These are phyloP conservation scores for Trichoderma asperelloides DNA, from an alignment of 495 filamentous ascomycete species.

Conservation along the genomic window DNA sequence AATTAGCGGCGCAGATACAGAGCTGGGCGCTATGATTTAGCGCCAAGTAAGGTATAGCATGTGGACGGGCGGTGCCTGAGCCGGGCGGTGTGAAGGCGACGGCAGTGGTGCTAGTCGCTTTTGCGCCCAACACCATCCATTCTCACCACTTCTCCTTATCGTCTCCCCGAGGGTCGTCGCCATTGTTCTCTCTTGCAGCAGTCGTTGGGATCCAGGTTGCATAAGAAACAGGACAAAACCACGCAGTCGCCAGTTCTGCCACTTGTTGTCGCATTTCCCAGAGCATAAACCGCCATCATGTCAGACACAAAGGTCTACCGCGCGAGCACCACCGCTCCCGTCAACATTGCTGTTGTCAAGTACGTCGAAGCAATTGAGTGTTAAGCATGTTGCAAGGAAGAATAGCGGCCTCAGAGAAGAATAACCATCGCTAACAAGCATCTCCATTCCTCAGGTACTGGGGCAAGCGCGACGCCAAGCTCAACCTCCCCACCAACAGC, in stretches of 20 bases:
- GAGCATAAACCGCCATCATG: constrained; percentile 25
- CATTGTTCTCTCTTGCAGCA: background rate
- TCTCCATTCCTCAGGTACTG: constrained; percentile 66
- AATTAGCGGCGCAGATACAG: background rate
- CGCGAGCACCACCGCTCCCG: constrained; percentile 90
- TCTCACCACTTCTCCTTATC: background rate
- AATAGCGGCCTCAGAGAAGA: background rate
- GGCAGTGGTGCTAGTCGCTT: background rate
- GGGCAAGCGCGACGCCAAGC: constrained; percentile 86
- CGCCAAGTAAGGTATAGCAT: too few species aligned
- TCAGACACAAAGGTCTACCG: constrained; percentile 57
- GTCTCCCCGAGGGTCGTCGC: background rate
- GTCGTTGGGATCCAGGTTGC: too few species aligned
- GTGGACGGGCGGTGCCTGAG: background rate
- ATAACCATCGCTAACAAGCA: constrained; percentile 16
- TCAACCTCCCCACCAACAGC: constrained; percentile 96
- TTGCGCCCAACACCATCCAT: background rate
- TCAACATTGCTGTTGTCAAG: constrained; percentile 99
- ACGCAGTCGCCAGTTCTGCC: background rate
- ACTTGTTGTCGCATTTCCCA: background rate
- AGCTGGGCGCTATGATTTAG: too few species aligned
- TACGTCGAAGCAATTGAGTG: constrained; percentile 28
- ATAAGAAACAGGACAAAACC: background rate
- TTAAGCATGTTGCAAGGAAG: background rate
- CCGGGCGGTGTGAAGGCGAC: background rate